Base-by-base conservation (phyloP, 129 eudicot species). In the Helichrysum umbraculigerum region DNA sequence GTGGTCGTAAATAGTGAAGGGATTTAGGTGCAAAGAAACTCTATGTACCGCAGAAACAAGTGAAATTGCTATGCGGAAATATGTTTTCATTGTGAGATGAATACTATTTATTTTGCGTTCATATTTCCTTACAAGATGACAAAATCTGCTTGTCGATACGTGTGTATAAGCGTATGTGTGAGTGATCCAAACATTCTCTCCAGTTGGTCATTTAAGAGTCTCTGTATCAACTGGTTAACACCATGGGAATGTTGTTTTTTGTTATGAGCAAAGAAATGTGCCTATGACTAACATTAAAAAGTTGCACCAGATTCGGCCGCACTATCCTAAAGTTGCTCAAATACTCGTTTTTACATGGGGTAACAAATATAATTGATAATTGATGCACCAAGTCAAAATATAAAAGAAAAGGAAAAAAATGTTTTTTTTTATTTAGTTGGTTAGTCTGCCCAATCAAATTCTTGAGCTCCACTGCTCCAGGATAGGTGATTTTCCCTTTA, bases 1-100 rank as follows among this genome's bases (percentile, higher is more conserved):
- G 37, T 59, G 59, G 62, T 28, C 63, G 81, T 78, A 78, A 78
- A 78, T 78, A 78, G 76, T 63, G 82, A 71, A 71, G 63, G 75
- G 59, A 47, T 76, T 76, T 77, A 58, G 69, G 74, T 76, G 80
- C 67, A 66, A 76, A 20, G 29, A 16, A 54, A 66, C 73, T 65
- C 11, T 75, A 63, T 75, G 79, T 54, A 71, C 47, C 15, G 68
- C 58, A 17, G 21, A 67, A 68, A 54, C 74, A 56, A 25, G 74
- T 76, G 35, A 19, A 9, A 35, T 77, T 77, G 44, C 66, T 56
- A 66, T 44, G 41, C 54, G 33, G 41, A 78, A 70, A 78, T 71
- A 57, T 71, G 82, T 58, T 22, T 41, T 52, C 7, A 32, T 4
- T 8, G 52, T 78, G 71, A 57, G 70, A 44, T 42, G 37, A 58